Conservation (phyloP, 1,284 basidiomycete genomes). For the Boletus smithii region DNA sequence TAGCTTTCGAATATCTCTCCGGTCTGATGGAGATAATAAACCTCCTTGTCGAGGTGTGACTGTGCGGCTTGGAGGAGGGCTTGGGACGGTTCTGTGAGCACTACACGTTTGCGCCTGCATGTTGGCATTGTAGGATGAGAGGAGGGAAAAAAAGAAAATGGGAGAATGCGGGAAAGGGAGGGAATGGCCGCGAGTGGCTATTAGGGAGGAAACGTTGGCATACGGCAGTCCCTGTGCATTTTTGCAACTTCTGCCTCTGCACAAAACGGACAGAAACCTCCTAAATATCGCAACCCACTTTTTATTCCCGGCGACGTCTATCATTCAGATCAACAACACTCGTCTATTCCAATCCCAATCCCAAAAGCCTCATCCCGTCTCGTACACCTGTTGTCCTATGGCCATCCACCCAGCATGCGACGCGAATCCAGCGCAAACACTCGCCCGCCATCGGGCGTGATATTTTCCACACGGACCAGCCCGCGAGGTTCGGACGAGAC, state of each 20-base stretch:
- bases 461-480: neutral
- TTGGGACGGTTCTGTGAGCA: constrained; percentile 76
- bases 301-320: constrained; percentile 7
- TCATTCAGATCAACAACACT: constrained; percentile 6
- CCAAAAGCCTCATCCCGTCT: neutral
- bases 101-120: constrained; percentile 86
- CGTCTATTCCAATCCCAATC: constrained; percentile 10
- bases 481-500: constrained; percentile 2
- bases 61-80: constrained; percentile 61
- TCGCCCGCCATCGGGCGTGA: constrained; percentile 2
- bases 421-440: constrained; percentile 9
- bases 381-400: constrained; percentile 3
- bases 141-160: constrained; percentile 23
- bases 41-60: constrained; percentile 65
- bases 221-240: constrained; percentile 38
- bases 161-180: constrained; percentile 36
- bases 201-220: constrained; percentile 42
- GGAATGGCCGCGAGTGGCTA: constrained; percentile 39
- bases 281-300: constrained; percentile 10
- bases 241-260: constrained; percentile 30
- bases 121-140: constrained; percentile 66
- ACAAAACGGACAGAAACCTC: constrained; percentile 21
- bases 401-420: constrained; percentile 12
- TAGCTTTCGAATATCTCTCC: constrained; percentile 95
- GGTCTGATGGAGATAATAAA: constrained; percentile 87